phyloP scores from a whole-genome alignment of 371 early-diverging fungal species.

The Rhizomucor miehei region DNA sequence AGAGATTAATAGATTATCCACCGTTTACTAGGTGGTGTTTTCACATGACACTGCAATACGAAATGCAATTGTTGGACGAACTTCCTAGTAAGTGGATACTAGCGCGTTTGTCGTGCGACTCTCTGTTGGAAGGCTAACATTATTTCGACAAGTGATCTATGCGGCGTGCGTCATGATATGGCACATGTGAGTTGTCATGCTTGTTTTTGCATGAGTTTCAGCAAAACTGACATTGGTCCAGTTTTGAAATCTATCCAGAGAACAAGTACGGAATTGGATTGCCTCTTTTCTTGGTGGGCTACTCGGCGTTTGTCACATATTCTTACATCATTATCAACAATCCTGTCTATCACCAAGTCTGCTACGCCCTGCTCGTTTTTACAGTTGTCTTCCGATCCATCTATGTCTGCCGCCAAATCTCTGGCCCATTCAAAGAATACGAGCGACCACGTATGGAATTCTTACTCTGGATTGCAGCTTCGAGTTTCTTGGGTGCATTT shows the following conservation, averaged over 20 bases:
- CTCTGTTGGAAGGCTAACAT: background rate
- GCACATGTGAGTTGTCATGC: constrained; percentile 42
- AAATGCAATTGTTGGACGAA: constrained; percentile 77
- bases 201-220: too few relatives aligned
- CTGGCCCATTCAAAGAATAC: constrained; percentile 20
- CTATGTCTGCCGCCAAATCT: constrained; percentile 28
- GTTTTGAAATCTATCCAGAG: constrained; percentile 47
- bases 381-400: constrained; percentile 47
- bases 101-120: too few relatives aligned
- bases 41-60: constrained; percentile 77
- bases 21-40: constrained; percentile 54
- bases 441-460: constrained; percentile 31
- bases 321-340: constrained; percentile 65
- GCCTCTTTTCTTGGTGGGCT: constrained; percentile 41
- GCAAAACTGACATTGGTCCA: too few relatives aligned
- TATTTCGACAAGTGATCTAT: constrained; percentile 44
- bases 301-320: constrained; percentile 58
- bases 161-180: constrained; percentile 44
- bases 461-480: constrained; percentile 33
- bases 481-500: constrained; percentile 60
- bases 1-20: too few relatives aligned
- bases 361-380: constrained; percentile 57
- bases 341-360: constrained; percentile 75
- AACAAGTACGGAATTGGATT: constrained; percentile 31
- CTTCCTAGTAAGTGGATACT: constrained; percentile 52